A percentile compares a stretch with the other conserved stretches of the same genome.
phyloP scores from a whole-genome alignment of 441 rosid species.

The Brassica balearica region DNA sequence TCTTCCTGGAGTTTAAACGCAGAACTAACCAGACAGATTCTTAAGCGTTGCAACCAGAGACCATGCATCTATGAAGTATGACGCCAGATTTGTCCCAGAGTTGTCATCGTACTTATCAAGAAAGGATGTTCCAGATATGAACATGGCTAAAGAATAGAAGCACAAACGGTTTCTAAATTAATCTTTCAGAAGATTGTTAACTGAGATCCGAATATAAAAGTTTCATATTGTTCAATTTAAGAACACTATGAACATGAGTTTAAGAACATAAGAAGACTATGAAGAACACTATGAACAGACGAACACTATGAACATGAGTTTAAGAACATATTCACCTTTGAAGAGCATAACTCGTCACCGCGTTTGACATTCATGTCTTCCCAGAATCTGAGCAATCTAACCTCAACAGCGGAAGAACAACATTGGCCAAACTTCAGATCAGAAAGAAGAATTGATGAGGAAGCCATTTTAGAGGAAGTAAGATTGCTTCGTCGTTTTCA shows the following conservation, averaged over 20 bases:
- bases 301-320: not conserved
- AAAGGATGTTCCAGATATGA: constrained; percentile 71
- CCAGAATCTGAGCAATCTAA: not conserved
- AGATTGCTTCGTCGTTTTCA: too few relatives aligned
- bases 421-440: not conserved
- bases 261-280: not conserved
- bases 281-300: not conserved
- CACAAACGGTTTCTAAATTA: not conserved
- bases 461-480: too few relatives aligned
- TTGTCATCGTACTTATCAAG: constrained; percentile 59
- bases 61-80: constrained; percentile 86
- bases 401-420: not conserved
- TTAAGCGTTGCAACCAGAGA: constrained; percentile 86
- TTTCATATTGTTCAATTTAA: not conserved
- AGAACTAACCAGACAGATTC: constrained; percentile 52
- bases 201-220: not conserved
- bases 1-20: constrained; percentile 20
- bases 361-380: not conserved
- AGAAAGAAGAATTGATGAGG: not conserved
- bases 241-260: not conserved
- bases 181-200: not conserved
- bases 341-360: not conserved
- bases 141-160: not conserved
- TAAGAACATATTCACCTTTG: not conserved
- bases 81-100: constrained; percentile 56